These are phyloP conservation scores for Sphaerosporella brunnea DNA, from an alignment of 495 filamentous ascomycete species.

Conservation along the genomic window DNA sequence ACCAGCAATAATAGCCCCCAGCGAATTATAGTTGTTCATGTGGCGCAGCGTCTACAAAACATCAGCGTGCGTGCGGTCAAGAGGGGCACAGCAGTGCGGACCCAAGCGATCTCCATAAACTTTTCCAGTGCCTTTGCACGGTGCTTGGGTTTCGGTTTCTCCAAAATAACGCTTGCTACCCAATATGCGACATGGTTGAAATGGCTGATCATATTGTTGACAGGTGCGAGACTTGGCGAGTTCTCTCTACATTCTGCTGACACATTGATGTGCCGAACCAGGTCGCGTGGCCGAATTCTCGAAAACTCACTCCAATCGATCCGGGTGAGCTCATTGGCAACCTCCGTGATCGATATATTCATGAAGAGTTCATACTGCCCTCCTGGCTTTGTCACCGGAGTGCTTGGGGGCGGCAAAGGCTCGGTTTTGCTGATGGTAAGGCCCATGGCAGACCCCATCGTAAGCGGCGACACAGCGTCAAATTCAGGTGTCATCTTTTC, in stretches of 20 bases:
- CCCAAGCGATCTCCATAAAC: slow-evolving; percentile 67
- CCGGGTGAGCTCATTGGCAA: slow-evolving; percentile 79
- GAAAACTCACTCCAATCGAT: slow-evolving; percentile 97
- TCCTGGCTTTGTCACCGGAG: not conserved
- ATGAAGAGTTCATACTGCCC: slow-evolving; percentile 25
- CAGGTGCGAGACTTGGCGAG: slow-evolving; percentile 61
- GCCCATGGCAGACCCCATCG: slow-evolving; percentile 3
- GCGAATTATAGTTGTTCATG: slow-evolving; percentile 89
- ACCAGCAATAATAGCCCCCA: slow-evolving; percentile 82
- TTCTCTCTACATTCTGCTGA: slow-evolving; percentile 53
- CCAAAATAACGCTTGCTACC: slow-evolving; percentile 76
- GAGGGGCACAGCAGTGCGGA: slow-evolving; percentile 17
- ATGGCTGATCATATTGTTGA: slow-evolving; percentile 83
- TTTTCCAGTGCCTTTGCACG: slow-evolving; percentile 78
- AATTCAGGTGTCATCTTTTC: not conserved
- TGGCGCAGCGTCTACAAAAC: slow-evolving; percentile 51
- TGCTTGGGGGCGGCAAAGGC: not conserved
- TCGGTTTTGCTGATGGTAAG: slow-evolving; percentile 3
- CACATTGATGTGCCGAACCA: slow-evolving; percentile 76
- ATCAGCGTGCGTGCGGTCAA: not conserved
- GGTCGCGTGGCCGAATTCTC: slow-evolving; percentile 84
- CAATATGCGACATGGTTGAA: slow-evolving; percentile 92
- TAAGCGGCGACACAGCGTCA: not conserved
- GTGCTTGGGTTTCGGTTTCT: slow-evolving; percentile 92
- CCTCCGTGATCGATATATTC: slow-evolving; percentile 37